Conservation (phyloP, 495 filamentous ascomycete genomes). For the Neurospora sp. region DNA sequence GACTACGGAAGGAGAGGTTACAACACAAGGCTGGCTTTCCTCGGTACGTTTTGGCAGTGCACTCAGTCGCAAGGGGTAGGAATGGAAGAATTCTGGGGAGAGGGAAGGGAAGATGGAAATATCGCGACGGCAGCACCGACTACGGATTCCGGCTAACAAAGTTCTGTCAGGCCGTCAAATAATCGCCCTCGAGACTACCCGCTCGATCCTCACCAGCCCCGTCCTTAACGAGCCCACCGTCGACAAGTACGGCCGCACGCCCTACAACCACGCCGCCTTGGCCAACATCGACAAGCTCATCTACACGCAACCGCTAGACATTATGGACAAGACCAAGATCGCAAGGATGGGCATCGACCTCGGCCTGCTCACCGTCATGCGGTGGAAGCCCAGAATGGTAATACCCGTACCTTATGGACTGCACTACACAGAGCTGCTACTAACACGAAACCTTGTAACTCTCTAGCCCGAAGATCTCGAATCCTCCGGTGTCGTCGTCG, state of each 20-base stretch:
- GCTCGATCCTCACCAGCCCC: constrained; percentile 51
- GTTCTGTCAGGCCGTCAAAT: constrained; percentile 61
- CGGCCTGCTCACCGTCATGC: constrained; percentile 59
- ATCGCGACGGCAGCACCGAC: background rate
- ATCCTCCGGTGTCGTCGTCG: constrained; percentile 58
- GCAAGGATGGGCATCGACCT: constrained; percentile 56
- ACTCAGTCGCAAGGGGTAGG: background rate
- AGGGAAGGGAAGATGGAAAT: constrained; percentile 21
- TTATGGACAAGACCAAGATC: constrained; percentile 50
- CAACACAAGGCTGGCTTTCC: constrained; percentile 85
- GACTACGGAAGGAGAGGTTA: constrained; percentile 89
- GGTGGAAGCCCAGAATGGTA: constrained; percentile 84
- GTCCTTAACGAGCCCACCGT: constrained; percentile 13
- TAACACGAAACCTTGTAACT: constrained; percentile 6
- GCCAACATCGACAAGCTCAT: constrained; percentile 61
- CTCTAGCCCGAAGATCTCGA: constrained; percentile 59
- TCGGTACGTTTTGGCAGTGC: constrained; percentile 49
- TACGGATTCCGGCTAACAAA: constrained; percentile 3
- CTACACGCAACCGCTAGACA: constrained; percentile 39
- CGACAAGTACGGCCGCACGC: constrained; percentile 46
- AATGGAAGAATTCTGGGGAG: constrained; percentile 66
- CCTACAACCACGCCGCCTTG: constrained; percentile 65
- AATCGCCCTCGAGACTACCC: constrained; percentile 64
- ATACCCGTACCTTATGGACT: constrained; percentile 13
- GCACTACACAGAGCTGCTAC: background rate